A percentile compares a stretch with the other conserved stretches of the same genome.
Conservation (phyloP, 805 yeast species). For the Candida jianshihensis region DNA sequence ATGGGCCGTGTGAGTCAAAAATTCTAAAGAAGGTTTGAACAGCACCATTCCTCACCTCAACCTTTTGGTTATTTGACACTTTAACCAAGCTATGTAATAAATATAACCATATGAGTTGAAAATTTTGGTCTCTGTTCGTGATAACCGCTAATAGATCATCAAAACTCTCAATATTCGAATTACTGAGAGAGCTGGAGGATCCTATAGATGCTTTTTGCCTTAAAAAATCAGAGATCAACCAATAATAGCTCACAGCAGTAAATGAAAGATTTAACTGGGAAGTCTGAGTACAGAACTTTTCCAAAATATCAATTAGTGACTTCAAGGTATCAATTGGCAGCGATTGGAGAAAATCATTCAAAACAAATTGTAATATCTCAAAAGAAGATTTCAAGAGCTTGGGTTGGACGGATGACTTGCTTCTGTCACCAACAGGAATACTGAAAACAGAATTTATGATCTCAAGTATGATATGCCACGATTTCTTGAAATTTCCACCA, state of each 20-base stretch:
- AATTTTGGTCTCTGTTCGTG: slow-evolving; percentile 16
- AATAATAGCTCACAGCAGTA: slow-evolving; percentile 84
- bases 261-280: slow-evolving; percentile 82
- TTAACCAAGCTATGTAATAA: slow-evolving; percentile 54
- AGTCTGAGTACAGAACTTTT: slow-evolving; percentile 62
- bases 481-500: slow-evolving; percentile 52
- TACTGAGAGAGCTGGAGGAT: slow-evolving; percentile 5
- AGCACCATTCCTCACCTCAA: slow-evolving; percentile 85
- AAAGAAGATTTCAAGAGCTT: slow-evolving; percentile 59
- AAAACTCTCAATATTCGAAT: slow-evolving; percentile 11
- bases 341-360: slow-evolving; percentile 76
- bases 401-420: slow-evolving; percentile 19
- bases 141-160: slow-evolving; percentile 24
- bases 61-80: slow-evolving; percentile 56
- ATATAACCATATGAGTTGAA: slow-evolving; percentile 53
- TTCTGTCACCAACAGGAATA: slow-evolving; percentile 21
- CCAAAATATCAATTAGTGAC: slow-evolving; percentile 63
- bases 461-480: slow-evolving; percentile 69
- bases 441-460: slow-evolving; percentile 54
- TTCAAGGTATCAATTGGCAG: slow-evolving; percentile 63
- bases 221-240: slow-evolving; percentile 81
- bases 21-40: slow-evolving; percentile 84
- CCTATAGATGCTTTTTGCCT: slow-evolving; percentile 19
- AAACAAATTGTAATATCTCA: slow-evolving; percentile 72
- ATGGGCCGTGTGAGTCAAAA: slow-evolving; percentile 60